Evolutionary conservation across 139 green algal genomes (phyloP).

Genomic region (Volvox africanus): DNA sequence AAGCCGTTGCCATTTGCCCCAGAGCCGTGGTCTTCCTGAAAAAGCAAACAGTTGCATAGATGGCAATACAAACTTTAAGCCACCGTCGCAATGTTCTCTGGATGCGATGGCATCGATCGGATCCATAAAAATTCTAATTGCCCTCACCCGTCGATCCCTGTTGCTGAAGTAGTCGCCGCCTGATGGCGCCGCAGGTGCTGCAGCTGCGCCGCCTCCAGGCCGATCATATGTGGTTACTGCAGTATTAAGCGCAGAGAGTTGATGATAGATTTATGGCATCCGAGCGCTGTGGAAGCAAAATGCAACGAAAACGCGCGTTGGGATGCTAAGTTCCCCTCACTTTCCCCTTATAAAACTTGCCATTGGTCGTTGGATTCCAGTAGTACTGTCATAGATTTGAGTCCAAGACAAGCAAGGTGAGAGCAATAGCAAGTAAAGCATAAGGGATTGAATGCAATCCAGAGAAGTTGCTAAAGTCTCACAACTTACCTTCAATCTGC

Average conservation of each 20-base stretch:
- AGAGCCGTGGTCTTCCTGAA: constrained; percentile 23
- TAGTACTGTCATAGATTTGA: constrained; percentile 77
- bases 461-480: background rate
- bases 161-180: constrained; percentile 36
- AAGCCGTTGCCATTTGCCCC: constrained; percentile 55
- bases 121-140: background rate
- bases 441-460: background rate
- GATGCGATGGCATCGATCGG: background rate
- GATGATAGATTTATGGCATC: background rate
- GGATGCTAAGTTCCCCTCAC: background rate
- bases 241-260: background rate
- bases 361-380: constrained; percentile 87
- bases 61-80: background rate
- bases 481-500: constrained; percentile 39
- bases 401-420: background rate
- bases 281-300: background rate
- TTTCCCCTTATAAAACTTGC: constrained; percentile 6
- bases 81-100: background rate
- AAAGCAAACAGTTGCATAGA: background rate
- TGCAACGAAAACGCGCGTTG: background rate
- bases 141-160: constrained; percentile 9
- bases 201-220: constrained; percentile 49
- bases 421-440: background rate
- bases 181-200: background rate
- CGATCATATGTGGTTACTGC: constrained; percentile 79